phyloP scores from a whole-genome alignment of 768 basidiomycete species.

The Mycena indigotica region DNA sequence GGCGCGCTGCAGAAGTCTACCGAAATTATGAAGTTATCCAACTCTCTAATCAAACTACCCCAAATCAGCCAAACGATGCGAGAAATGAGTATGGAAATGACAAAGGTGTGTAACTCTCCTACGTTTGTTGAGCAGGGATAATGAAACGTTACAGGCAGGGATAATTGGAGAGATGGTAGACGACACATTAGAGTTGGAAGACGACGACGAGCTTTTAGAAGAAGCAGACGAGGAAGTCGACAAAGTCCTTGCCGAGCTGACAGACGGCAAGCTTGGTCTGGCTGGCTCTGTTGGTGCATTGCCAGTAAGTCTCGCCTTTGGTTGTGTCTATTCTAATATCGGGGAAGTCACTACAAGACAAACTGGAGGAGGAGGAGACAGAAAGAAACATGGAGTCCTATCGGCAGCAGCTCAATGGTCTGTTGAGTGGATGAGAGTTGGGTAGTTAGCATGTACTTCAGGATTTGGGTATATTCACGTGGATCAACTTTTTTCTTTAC shows the following conservation, averaged over 20 bases:
- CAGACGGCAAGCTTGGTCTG: constrained; percentile 92
- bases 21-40: constrained; percentile 99
- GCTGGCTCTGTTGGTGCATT: constrained; percentile 68
- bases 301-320: constrained; percentile 3
- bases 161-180: constrained; percentile 99
- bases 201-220: constrained; percentile 92
- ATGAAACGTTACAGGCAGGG: constrained; percentile 66
- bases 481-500: constrained; percentile 24
- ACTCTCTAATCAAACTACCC: constrained; percentile 86
- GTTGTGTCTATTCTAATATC: constrained; percentile 5
- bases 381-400: constrained; percentile 90
- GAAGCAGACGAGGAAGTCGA: constrained; percentile 98
- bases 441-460: no score
- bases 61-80: constrained; percentile 93
- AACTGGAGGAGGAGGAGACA: constrained; percentile 75
- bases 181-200: constrained; percentile 87
- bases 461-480: constrained; percentile 4
- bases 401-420: constrained; percentile 83
- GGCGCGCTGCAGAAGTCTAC: constrained; percentile 98
- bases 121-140: not conserved
- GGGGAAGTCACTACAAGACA: constrained; percentile 58
- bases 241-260: constrained; percentile 92
- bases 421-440: constrained; percentile 68
- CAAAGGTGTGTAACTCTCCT: constrained; percentile 64
- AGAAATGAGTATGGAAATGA: constrained; percentile 99